phyloP scores from a whole-genome alignment of 1,139 yeast species.

The Groenewaldozyma auringiensis region DNA sequence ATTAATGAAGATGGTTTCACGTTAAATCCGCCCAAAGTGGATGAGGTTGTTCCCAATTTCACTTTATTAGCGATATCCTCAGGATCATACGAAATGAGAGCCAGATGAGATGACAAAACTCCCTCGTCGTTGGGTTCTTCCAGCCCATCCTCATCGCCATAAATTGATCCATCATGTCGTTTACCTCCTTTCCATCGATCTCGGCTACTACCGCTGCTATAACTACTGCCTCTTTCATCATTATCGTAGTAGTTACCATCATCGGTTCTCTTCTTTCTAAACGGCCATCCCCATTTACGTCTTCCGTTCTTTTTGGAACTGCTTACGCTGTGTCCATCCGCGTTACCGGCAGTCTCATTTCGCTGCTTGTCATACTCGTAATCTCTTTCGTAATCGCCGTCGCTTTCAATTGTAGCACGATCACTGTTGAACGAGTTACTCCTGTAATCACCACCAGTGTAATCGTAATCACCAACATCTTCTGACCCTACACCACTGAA shows the following conservation, averaged over 20 bases:
- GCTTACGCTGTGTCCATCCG: conserved; percentile 1
- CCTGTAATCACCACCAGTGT: conserved; percentile 4
- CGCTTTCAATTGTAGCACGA: conserved; percentile 25
- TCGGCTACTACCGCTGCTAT: background rate
- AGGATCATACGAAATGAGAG: conserved; percentile 27
- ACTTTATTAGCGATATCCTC: conserved; percentile 16
- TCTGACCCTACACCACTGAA: background rate
- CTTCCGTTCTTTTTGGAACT: conserved; percentile 3
- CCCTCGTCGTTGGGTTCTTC: conserved; percentile 13
- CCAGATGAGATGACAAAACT: conserved; percentile 22
- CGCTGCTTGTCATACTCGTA: conserved; percentile 7
- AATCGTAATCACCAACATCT: background rate
- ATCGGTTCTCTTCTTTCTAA: conserved; percentile 10
- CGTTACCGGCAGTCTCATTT: conserved; percentile 5
- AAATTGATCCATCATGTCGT: conserved; percentile 5
- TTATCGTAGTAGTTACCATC: conserved; percentile 15
- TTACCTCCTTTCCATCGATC: conserved; percentile 1
- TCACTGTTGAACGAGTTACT: conserved; percentile 20
- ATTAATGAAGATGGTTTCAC: conserved; percentile 28
- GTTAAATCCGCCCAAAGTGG: conserved; percentile 11
- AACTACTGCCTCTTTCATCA: conserved; percentile 10
- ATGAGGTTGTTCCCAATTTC: background rate
- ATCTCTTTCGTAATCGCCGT: conserved; percentile 17
- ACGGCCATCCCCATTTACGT: conserved; percentile 1
- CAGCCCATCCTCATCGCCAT: conserved; percentile 5